Base-by-base conservation (phyloP, 176 grass and related monocot genomes). In the Chrysopogon serrulatus region DNA sequence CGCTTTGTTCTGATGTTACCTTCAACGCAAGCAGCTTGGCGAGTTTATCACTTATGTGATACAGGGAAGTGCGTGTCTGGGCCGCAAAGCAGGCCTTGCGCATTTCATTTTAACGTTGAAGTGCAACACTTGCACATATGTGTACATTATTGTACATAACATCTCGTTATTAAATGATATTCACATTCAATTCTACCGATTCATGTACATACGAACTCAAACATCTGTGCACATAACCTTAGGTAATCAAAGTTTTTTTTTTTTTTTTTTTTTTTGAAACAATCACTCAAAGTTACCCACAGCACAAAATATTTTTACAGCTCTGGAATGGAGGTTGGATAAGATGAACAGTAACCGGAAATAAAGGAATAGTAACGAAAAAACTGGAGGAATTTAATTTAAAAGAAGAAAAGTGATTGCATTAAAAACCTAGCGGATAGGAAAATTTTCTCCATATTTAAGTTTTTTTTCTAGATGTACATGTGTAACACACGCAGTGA, bases 1-100 rank as follows among this genome's bases (percentile, higher is more conserved):
- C 82, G 18, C 77, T 98, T 78, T 92, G 96, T 79, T 98, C 93
- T 62, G 96, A 98, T 73, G 65, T 98, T 28, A 79, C 71, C 42
- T 92, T 87, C 69, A 98, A 88, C 16, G 34, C 77, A 31, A 94
- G 74, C 61, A 74, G 74, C 24, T 34, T 43, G 59, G 47, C 37
- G n/a, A 66, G 13, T 83, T 64, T 67, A 51, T 36, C 57, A 47
- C 7, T 32, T 60, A 59, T 86, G 67, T 68, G 68, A 74, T 68
- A 19, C 57, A 28, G 19, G 61, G 12, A 1, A 8, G 37, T 33
- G 10, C 6, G 17, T 27, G 10, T 39, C 36, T 3, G 5, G 57
- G 73, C 34, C 43, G 18, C 45, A 81, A 74, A 66, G 5, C 35
- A 26, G 77, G 77, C 26, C 24, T 36, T 13, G 14, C 32, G 8